phyloP scores from a whole-genome alignment of 306 rosid species.

The Spatholobus suberectus region DNA sequence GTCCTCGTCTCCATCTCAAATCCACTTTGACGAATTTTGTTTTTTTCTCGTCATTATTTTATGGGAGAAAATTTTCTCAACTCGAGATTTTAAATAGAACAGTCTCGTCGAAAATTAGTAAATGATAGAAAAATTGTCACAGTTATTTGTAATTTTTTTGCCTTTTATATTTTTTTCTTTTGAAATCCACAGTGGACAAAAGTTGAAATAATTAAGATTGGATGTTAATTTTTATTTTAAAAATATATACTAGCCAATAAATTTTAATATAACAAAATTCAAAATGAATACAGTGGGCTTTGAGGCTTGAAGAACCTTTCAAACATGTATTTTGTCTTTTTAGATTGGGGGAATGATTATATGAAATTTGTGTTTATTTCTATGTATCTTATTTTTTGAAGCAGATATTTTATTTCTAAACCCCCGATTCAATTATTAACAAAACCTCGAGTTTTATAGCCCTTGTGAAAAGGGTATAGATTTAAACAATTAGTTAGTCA shows the following conservation, averaged over 20 bases:
- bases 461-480: background rate
- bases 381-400: background rate
- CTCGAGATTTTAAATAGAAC: background rate
- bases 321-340: background rate
- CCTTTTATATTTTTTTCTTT: background rate
- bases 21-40: background rate
- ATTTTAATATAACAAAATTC: no score
- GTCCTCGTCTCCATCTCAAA: background rate
- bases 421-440: background rate
- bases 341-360: background rate
- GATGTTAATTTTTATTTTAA: no score
- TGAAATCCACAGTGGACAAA: background rate
- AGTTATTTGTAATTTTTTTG: background rate
- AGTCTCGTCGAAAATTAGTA: background rate
- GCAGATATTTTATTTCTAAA: background rate
- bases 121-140: background rate
- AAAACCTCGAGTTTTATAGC: background rate
- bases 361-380: background rate
- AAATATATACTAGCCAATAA: no score
- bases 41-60: no score
- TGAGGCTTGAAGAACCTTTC: background rate
- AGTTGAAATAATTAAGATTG: no score
- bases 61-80: background rate
- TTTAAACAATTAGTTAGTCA: no score
- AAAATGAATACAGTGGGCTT: background rate